A percentile compares a stretch with the other conserved stretches of the same genome.
phyloP scores from a whole-genome alignment of 768 basidiomycete genomes.

The Mycena olivaceomarginata region DNA sequence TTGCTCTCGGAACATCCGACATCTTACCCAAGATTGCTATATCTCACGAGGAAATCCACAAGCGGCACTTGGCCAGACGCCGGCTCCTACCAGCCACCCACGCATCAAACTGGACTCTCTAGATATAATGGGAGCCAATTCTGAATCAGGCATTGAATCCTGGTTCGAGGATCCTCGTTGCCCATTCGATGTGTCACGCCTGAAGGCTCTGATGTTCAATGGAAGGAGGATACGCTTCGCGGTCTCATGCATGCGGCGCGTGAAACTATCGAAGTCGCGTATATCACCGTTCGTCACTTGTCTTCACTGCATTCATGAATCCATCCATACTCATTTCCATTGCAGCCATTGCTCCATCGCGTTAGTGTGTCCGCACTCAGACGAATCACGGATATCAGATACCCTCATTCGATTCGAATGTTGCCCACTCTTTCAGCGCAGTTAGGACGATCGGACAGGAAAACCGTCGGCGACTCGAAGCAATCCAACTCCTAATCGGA shows the following conservation, averaged over 20 bases:
- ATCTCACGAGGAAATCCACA: constrained; percentile 9
- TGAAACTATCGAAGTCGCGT: constrained; percentile 7
- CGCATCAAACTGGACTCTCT: constrained; percentile 18
- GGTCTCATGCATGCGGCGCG: constrained; percentile 8
- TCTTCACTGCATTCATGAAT: constrained; percentile 13
- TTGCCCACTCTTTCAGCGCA: neutral
- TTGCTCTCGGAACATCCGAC: constrained; percentile 13
- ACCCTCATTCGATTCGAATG: neutral
- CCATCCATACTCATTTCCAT: constrained; percentile 13
- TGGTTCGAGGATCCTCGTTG: constrained; percentile 16
- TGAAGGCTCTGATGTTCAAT: constrained; percentile 8
- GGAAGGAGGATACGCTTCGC: constrained; percentile 6
- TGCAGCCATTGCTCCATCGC: neutral
- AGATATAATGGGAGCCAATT: constrained; percentile 3
- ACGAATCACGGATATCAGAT: constrained; percentile 13
- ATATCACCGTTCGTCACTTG: constrained; percentile 14
- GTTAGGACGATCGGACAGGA: constrained; percentile 12
- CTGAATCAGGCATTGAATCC: constrained; percentile 13
- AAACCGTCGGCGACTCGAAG: constrained; percentile 3
- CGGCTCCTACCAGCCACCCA: constrained; percentile 14
- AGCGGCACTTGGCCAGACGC: constrained; percentile 2
- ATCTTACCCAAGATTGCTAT: neutral
- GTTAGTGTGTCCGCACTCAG: constrained; percentile 13
- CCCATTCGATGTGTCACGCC: constrained; percentile 9
- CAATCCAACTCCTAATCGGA: constrained; percentile 8